Evolutionary conservation across 2,329 filamentous ascomycete species (phyloP).

Genomic region (Scytalidium lignicola): DNA sequence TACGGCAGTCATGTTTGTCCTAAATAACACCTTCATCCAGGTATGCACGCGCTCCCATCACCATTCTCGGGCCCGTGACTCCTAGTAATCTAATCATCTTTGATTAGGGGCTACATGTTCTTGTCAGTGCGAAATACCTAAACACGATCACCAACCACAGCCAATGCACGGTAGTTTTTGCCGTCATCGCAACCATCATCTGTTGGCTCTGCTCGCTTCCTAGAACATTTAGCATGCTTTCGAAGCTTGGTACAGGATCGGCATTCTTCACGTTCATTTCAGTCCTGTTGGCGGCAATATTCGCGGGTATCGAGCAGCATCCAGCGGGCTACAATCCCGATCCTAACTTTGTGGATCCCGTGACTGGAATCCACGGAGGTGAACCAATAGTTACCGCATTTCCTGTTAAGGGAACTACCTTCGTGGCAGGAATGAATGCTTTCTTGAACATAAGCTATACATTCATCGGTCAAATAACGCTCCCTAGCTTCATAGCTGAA

Average conservation of each 20-base stretch:
- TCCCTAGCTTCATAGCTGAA: constrained; percentile 92
- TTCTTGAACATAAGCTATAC: constrained; percentile 96
- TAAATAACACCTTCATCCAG: constrained; percentile 93
- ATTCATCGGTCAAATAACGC: constrained; percentile 91
- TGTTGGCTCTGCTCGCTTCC: constrained; percentile 78
- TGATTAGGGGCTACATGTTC: constrained; percentile 66
- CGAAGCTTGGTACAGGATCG: constrained; percentile 72
- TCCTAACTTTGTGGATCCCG: constrained; percentile 29
- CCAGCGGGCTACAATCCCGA: constrained; percentile 61
- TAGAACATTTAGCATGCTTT: constrained; percentile 75
- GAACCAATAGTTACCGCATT: constrained; percentile 64
- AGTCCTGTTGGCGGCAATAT: constrained; percentile 77
- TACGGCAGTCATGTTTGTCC: constrained; percentile 78
- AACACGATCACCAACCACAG: constrained; percentile 77
- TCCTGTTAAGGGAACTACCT: constrained; percentile 65
- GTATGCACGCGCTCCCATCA: constrained; percentile 36
- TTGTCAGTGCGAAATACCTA: constrained; percentile 80
- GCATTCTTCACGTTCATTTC: constrained; percentile 88
- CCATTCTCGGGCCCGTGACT: too few relatives aligned
- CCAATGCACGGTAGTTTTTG: constrained; percentile 76
- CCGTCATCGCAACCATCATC: constrained; percentile 66
- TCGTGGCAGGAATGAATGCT: constrained; percentile 76
- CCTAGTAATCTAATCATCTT: too few relatives aligned
- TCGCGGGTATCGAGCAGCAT: constrained; percentile 69
- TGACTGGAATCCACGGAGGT: constrained; percentile 37